Base-by-base conservation (phyloP, 331 rosid genomes). In the Rhamnella rubrinervis region DNA sequence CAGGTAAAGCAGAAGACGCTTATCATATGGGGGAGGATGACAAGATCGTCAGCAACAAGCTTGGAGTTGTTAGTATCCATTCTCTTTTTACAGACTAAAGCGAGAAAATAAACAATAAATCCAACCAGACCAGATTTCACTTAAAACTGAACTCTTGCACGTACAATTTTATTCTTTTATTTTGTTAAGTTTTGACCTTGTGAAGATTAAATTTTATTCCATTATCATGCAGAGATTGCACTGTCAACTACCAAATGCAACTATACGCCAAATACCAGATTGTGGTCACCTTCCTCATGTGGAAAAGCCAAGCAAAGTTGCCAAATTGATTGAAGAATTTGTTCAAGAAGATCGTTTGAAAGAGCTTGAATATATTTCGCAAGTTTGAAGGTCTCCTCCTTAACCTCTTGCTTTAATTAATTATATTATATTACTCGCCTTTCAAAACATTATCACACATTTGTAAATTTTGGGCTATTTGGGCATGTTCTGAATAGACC, bases 271-370 rank as follows among this genome's bases (percentile, higher is more conserved):
- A 81, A 84, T 91, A 77, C 81, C 91, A 31, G 65, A 85, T 23
- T 95, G 98, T 20, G 93, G 97, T n/a, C 97, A 95, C 71, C 55
- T 91, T 77, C 98, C 98, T 76, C 93, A 89, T 64, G 91, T 89
- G 15, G 93, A 93, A 71, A 89, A 72, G 78, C 95, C 98, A 19
- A 83, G 65, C 67, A 63, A 72, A 38, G 88, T 84, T 44, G 81
- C 82, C 19, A 81, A 85, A 80, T 61, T 93, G 81, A 81, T 91
- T 56, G 58, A 56, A 64, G 97, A 84, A 52, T 89, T 90, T 87
- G 75, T 82, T 81, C 80, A 70, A 61, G 79, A 66, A 63, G 83
- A 82, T 50, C 59, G 77, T 71, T 55, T 55, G 68, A 72, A 82
- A 73, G 74, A 79, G 69, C 51, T 18, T 37, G 80, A 65, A 79